A percentile compares a stretch with the other conserved stretches of the same genome.
Evolutionary conservation across 305 asterid genomes (phyloP).

Genomic region (Euphrasia arctica): DNA sequence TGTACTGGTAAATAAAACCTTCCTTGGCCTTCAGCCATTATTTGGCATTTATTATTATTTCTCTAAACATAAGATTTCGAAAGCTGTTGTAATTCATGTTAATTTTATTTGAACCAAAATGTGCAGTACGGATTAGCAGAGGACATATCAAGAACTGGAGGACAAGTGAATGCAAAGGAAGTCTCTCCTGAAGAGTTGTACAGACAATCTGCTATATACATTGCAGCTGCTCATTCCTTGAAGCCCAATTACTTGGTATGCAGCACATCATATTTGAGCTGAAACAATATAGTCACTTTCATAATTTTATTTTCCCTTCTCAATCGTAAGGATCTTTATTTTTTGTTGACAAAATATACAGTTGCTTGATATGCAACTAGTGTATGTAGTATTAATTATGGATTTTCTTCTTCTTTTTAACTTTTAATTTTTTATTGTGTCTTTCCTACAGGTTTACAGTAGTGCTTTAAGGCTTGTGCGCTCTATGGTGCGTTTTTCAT

Average conservation of each 20-base stretch:
- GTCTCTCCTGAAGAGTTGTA: constrained; percentile 85
- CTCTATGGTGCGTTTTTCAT: constrained; percentile 73
- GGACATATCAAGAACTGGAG: constrained; percentile 94
- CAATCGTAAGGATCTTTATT: constrained; percentile 13
- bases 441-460: constrained; percentile 73
- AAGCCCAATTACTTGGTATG: constrained; percentile 89
- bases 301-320: constrained; percentile 11
- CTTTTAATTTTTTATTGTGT: constrained; percentile 9
- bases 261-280: constrained; percentile 24
- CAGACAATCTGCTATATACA: constrained; percentile 94
- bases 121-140: constrained; percentile 98
- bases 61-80: neutral
- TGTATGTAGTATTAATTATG: neutral
- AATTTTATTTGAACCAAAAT: constrained; percentile 28
- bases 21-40: neutral
- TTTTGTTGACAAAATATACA: neutral
- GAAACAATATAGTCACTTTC: constrained; percentile 16
- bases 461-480: constrained; percentile 99
- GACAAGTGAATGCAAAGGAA: constrained; percentile 54
- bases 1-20: neutral
- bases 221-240: constrained; percentile 97
- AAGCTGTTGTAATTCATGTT: constrained; percentile 19
- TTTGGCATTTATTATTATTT: neutral
- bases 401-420: constrained; percentile 1
- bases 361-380: constrained; percentile 3